Evolutionary conservation across 2,329 filamentous ascomycete genomes (phyloP).

Genomic region (Xylaria sp.): DNA sequence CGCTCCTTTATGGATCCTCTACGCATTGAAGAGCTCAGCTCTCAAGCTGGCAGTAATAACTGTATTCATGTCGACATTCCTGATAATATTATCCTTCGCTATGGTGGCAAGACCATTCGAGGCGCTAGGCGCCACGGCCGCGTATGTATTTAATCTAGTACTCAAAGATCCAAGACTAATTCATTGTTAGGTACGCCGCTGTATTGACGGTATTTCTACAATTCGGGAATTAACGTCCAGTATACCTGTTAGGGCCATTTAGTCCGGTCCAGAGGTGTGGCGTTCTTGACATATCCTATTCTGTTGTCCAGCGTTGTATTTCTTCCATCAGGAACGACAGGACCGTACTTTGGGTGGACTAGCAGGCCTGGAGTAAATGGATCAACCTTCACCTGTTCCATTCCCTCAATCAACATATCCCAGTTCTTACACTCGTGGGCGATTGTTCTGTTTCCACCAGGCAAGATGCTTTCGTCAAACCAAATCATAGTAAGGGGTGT

Average conservation of each 20-base stretch:
- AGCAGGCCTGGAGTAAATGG: slow-evolving; percentile 41
- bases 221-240: background rate
- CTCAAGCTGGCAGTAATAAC: slow-evolving; percentile 14
- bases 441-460: slow-evolving; percentile 42
- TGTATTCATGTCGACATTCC: slow-evolving; percentile 1
- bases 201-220: background rate
- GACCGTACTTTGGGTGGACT: slow-evolving; percentile 42
- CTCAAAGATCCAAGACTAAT: background rate
- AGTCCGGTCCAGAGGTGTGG: slow-evolving; percentile 34
- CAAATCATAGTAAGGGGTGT: slow-evolving; percentile 43
- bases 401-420: slow-evolving; percentile 38
- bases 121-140: slow-evolving; percentile 12
- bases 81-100: slow-evolving; percentile 10
- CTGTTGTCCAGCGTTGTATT: slow-evolving; percentile 38
- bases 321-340: slow-evolving; percentile 38
- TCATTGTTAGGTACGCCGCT: background rate
- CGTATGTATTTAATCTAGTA: slow-evolving; percentile 4
- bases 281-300: slow-evolving; percentile 39
- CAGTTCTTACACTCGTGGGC: slow-evolving; percentile 42
- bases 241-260: slow-evolving; percentile 30
- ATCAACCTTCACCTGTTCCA: slow-evolving; percentile 41
- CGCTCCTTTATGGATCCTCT: background rate
- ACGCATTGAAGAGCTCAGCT: background rate
- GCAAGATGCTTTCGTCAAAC: slow-evolving; percentile 42
- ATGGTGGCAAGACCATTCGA: slow-evolving; percentile 17